Base-by-base conservation (phyloP, 805 yeast species). In the Brettanomyces nanus region DNA sequence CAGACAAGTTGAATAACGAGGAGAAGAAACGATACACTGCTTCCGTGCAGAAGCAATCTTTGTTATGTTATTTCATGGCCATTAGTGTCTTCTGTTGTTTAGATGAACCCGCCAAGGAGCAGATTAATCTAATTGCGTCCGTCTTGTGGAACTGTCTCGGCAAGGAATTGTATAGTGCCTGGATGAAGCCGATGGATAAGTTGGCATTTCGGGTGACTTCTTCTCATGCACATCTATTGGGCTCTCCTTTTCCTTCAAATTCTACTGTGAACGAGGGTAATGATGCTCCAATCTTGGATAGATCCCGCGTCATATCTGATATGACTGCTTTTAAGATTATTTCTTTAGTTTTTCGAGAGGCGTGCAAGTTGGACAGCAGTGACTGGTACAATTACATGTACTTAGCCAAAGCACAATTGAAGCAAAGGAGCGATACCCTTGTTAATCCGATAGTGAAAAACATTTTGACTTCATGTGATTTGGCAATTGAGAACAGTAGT, bases 41-140 rank as follows among this genome's bases (percentile, higher is more conserved):
- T 0, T 58, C 68, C 5, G 52, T 73, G 3, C 95, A 86, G 55
- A 68, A 81, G 41, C 80, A 71, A 48, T 68, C 95, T 0, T 56
- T 90, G 2, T 47, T 86, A 3, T 80, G 95, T 43, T 86, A 80
- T 47, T 53, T 79, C 18, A 80, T 82, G 84, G 87, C 95, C 0
- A 60, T 77, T 15, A 78, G 73, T 47, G 47, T 66, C 2, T 58
- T 53, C 38, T 37, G 61, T 1, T 53, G 43, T 22, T 37, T 48
- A 19, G 15, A 38, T 10, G 47, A 53, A 18, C 42, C 45, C 1
- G 34, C 49, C 23, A 49, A 46, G 25, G 42, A 44, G 3, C 31
- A 47, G 0, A 42, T 59, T 18, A 54, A 65, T 21, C 62, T 66
- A 4, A 56, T 74, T 5, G 53, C 68, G 9, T 55, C 66, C 1